Percentiles rank a stretch among this genome's conserved stretches.
phyloP scores from a whole-genome alignment of 176 grass and related monocot species.

The Hsuehochloa calcarea region DNA sequence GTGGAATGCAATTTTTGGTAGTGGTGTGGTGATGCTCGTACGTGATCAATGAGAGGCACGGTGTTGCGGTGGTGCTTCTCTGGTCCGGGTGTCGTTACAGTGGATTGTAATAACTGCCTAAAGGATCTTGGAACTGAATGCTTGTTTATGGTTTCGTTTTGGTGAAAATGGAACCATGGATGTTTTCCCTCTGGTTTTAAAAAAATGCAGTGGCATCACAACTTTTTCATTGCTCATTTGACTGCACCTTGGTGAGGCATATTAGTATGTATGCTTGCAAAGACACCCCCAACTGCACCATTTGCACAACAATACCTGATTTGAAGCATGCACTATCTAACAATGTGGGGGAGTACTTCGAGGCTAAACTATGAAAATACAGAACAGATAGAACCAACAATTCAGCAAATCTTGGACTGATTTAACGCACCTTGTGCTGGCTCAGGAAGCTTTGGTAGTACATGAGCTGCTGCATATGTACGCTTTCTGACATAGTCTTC shows the following conservation, averaged over 20 bases:
- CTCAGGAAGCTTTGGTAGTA: conserved; percentile 32
- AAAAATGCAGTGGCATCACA: too few relatives aligned
- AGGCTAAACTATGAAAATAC: neutral
- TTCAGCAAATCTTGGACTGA: conserved; percentile 3
- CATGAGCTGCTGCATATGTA: conserved; percentile 30
- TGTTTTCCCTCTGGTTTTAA: too few relatives aligned
- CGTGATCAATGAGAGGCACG: too few relatives aligned
- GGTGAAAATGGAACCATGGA: too few relatives aligned
- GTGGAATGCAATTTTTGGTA: too few relatives aligned
- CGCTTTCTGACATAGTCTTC: conserved; percentile 38
- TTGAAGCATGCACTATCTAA: neutral
- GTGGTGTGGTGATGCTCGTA: too few relatives aligned
- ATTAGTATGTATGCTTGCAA: neutral
- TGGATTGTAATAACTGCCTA: too few relatives aligned
- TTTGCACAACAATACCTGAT: conserved; percentile 4
- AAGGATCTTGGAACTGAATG: too few relatives aligned
- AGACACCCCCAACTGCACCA: neutral
- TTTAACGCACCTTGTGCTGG: conserved; percentile 40
- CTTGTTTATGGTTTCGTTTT: too few relatives aligned
- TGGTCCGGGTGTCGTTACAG: too few relatives aligned
- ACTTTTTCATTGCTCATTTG: neutral
- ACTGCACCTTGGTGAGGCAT: neutral
- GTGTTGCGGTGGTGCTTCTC: too few relatives aligned
- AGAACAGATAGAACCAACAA: neutral
- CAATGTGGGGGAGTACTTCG: neutral